Base-by-base conservation (phyloP, 768 basidiomycete species). In the Tephrocybe sp. region DNA sequence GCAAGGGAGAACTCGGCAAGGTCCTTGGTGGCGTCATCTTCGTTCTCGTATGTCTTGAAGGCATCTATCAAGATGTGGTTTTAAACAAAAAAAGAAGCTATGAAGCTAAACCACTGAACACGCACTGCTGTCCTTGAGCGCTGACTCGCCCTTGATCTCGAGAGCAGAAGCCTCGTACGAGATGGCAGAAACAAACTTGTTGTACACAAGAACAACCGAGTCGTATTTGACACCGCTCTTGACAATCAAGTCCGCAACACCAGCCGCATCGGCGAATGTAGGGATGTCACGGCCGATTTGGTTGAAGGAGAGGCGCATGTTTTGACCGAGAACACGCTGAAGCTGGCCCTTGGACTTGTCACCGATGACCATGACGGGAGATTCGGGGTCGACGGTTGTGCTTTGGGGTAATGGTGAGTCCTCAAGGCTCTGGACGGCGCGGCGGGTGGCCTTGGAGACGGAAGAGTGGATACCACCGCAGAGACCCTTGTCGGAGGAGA, bases 391-490 rank as follows among this genome's bases (percentile, higher is more conserved):
- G 43, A 85, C 75, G 54, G 71, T 66, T 56, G 71, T 68, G 41
- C 76, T 70, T 26, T 26, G 4, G 43, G 73, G 74, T n/a, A 79
- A 67, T 16, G 74, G 78, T 0, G 78, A 75, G 45, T 77, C 78
- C 30, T 71, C 67, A 39, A 75, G 72, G 61, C 82, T 78, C 26
- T 67, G 71, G 49, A 95, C 63, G 26, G 81, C 87, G 51, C 80
- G 82, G 60, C 91, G 89, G 45, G 92, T 89, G 49, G 84, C 83
- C 73, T 98, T 97, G 60, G 88, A 80, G 65, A 98, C 91, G 48
- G 92, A 93, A 36, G 96, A 98, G 78, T 98, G 96, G 64, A 99
- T 96, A 80, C 97, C 96, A 74, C 97, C 96, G 66, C 96, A 99
- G 51, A 99, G 91, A 73, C 97, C 96, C 75, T 95, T 94, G 85